Percentiles rank a stretch among this genome's conserved stretches.
phyloP scores from a whole-genome alignment of 768 basidiomycete genomes.

The Kwoniella bestiolae region DNA sequence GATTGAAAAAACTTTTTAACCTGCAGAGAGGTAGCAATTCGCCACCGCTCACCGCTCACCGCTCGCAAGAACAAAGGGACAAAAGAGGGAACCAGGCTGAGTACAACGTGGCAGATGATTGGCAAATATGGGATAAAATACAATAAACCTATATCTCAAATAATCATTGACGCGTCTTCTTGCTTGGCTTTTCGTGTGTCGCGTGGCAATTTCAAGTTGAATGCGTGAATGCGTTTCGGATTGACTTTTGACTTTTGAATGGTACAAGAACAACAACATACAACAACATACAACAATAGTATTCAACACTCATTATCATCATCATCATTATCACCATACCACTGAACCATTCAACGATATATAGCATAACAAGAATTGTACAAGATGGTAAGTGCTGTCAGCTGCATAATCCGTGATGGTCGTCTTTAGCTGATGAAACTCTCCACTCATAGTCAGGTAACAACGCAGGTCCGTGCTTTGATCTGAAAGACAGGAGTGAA shows the following conservation, averaged over 20 bases:
- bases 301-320: background rate
- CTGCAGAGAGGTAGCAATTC: background rate
- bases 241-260: constrained; percentile 7
- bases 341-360: background rate
- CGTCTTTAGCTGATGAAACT: background rate
- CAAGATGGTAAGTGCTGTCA: constrained; percentile 1
- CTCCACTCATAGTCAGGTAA: constrained; percentile 31
- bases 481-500: background rate
- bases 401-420: background rate
- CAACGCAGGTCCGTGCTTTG: constrained; percentile 44
- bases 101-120: too few relatives aligned
- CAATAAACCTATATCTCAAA: constrained; percentile 15
- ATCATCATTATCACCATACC: background rate
- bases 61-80: too few relatives aligned
- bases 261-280: background rate
- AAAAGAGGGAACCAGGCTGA: background rate
- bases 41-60: too few relatives aligned
- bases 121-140: constrained; percentile 22
- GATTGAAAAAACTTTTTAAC: constrained; percentile 12
- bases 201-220: constrained; percentile 9
- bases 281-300: background rate
- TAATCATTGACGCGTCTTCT: constrained; percentile 15
- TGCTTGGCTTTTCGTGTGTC: constrained; percentile 9
- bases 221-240: too few relatives aligned
- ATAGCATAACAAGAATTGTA: too few relatives aligned